These are phyloP conservation scores for Phaseolus coccineus DNA, from an alignment of 331 rosid species.

Conservation along the genomic window DNA sequence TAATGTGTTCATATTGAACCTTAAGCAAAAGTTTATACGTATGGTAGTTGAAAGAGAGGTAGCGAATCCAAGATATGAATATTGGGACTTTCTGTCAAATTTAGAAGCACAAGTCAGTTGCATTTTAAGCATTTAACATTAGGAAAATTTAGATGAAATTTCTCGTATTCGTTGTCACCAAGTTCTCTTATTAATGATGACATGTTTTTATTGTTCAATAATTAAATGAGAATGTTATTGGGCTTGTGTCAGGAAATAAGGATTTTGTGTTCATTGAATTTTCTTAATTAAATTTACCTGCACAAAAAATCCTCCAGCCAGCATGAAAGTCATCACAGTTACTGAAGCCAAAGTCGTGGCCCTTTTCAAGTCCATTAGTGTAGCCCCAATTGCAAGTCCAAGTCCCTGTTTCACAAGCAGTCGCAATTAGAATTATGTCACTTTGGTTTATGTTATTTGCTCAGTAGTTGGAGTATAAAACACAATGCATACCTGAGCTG, in stretches of 20 bases:
- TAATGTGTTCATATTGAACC: conserved; percentile 76
- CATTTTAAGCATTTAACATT: not conserved
- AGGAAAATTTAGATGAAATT: not conserved
- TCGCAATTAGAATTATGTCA: not conserved
- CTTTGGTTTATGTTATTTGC: not conserved
- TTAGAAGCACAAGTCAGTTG: not conserved
- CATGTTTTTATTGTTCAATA: not conserved
- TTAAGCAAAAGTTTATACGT: conserved; percentile 88
- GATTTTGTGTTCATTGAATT: not conserved
- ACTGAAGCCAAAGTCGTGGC: conserved; percentile 98
- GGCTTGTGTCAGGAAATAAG: not conserved
- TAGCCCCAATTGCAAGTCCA: conserved; percentile 96
- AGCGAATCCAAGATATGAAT: conserved; percentile 92
- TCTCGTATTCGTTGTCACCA: not conserved
- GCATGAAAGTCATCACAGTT: conserved; percentile 98
- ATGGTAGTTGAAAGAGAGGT: conserved; percentile 94
- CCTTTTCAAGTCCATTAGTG: conserved; percentile 85
- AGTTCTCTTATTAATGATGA: not conserved
- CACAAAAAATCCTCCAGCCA: conserved; percentile 96
- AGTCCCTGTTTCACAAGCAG: conserved; percentile 68
- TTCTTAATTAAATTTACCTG: conserved; percentile 53
- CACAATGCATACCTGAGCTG: conserved; percentile 75
- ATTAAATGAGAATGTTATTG: not conserved
- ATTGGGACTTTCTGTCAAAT: conserved; percentile 79
- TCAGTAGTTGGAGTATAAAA: not conserved